Conservation (phyloP, 345 rosid species). For the Ailanthus altissimus region DNA sequence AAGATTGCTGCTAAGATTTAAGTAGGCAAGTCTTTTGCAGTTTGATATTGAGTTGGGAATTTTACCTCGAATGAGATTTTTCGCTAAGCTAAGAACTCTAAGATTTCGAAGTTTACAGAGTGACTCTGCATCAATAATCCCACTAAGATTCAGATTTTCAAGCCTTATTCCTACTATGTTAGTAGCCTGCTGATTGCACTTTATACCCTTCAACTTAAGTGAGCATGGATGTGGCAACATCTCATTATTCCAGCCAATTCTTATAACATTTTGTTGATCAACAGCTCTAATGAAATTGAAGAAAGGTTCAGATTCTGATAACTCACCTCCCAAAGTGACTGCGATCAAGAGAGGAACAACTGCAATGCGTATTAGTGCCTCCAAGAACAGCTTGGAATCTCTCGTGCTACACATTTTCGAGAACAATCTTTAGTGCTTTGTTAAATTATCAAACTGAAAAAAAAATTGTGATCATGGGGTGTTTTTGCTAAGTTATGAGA, state of each 20-base stretch:
- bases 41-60: conserved; percentile 37
- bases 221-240: conserved; percentile 29
- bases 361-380: conserved; percentile 18
- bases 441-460: conserved; percentile 7
- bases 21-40: conserved; percentile 34
- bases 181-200: conserved; percentile 29
- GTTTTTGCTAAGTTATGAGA: neutral
- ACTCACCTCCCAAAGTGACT: conserved; percentile 29
- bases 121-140: conserved; percentile 41
- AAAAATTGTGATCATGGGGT: neutral
- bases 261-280: conserved; percentile 38
- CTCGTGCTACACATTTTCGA: conserved; percentile 25
- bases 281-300: conserved; percentile 32
- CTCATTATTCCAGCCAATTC: conserved; percentile 13
- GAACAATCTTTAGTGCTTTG: neutral
- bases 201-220: conserved; percentile 26
- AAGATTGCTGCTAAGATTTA: conserved; percentile 45
- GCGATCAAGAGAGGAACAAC: conserved; percentile 21
- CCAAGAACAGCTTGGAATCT: neutral
- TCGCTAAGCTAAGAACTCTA: conserved; percentile 35
- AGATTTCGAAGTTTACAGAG: conserved; percentile 41
- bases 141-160: conserved; percentile 39
- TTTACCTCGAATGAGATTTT: conserved; percentile 37
- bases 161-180: conserved; percentile 41
- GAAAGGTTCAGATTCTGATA: conserved; percentile 35